Percentiles rank a stretch among this genome's conserved stretches.
These are phyloP conservation scores for Russula sp. DNA, from an alignment of 768 basidiomycete species.

Conservation along the genomic window DNA sequence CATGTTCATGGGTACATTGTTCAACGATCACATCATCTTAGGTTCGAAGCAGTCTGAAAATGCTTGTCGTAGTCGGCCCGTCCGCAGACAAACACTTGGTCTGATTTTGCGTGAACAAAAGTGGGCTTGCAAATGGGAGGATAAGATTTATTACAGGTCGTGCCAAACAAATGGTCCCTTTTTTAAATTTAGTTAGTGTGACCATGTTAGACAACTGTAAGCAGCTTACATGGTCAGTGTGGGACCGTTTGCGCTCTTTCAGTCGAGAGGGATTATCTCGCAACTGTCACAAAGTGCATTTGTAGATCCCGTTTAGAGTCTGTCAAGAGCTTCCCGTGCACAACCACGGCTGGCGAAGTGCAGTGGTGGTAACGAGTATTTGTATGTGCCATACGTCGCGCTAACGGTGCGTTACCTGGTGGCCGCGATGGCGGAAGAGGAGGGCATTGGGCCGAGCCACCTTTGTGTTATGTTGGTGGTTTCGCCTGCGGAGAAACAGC, in stretches of 20 bases:
- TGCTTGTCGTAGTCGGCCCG: constrained; percentile 63
- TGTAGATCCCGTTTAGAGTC: constrained; percentile 48
- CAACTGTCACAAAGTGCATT: constrained; percentile 65
- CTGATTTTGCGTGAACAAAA: constrained; percentile 61
- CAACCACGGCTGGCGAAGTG: constrained; percentile 5
- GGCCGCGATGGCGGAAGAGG: constrained; percentile 29
- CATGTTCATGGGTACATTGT: constrained; percentile 60
- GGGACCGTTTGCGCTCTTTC: constrained; percentile 78
- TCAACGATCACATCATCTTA: constrained; percentile 31
- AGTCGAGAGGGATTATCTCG: constrained; percentile 75
- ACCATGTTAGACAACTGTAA: constrained; percentile 1
- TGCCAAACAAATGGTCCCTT: constrained; percentile 82
- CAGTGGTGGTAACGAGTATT: too few species aligned
- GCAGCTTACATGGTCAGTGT: constrained; percentile 73
- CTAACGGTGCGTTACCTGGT: constrained; percentile 27
- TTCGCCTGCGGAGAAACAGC: constrained; percentile 25
- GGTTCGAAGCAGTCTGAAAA: constrained; percentile 91
- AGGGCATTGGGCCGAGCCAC: constrained; percentile 5
- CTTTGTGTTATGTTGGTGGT: constrained; percentile 17
- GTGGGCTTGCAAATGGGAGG: constrained; percentile 83
- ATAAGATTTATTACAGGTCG: constrained; percentile 73
- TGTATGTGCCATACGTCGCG: too few species aligned
- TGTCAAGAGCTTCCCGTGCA: constrained; percentile 13
- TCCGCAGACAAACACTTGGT: constrained; percentile 59
- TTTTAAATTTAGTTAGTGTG: neutral